Base-by-base conservation (phyloP, 2,329 filamentous ascomycete species). In the Pyrenophora tritici-repentis region DNA sequence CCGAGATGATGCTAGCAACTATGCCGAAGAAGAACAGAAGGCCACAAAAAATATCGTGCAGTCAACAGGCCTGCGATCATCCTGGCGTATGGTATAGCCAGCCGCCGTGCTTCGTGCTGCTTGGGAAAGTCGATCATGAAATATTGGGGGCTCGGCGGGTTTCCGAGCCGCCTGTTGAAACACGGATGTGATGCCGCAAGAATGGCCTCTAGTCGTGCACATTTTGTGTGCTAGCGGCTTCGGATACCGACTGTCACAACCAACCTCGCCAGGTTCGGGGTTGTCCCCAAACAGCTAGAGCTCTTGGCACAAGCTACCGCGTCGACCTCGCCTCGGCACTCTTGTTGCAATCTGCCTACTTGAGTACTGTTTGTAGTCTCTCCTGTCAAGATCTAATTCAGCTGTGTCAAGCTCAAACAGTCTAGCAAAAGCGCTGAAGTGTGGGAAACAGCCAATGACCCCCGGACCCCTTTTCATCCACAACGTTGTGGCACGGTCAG, bases 401-500 rank as follows among this genome's bases (percentile, higher is more conserved):
- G 20, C 34, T 13, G 14, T 35, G 12, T 42, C 22, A 13, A 14
- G 17, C 46, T 26, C 44, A 9, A 52, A 37, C 16, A 26, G 32
- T 29, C 22, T 24, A 37, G 22, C 29, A 47, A 24, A 24, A 16
- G 24, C 31, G 38, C 29, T 16, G 29, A 36, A 20, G 10, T 38
- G 29, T 39, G 46, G 22, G 26, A 26, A 22, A 32, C 26, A 32
- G 29, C 39, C 18, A 39, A 47, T 18, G 13, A 32, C 37, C 51
- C 47, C 52, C 32, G 44, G 48, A 26, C 48, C 52, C 52, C 43
- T 45, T 48, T 44, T 13, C 45, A 42, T 36, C 45, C 33, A 34
- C 48, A 44, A 44, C 47, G 40, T 32, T 45, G 42, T 31, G 52
- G 52, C 52, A 50, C 50, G 29, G 47, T 36, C 32, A 50, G 50